phyloP scores from a whole-genome alignment of 1,284 basidiomycete species.

The Ustilago trichophora region DNA sequence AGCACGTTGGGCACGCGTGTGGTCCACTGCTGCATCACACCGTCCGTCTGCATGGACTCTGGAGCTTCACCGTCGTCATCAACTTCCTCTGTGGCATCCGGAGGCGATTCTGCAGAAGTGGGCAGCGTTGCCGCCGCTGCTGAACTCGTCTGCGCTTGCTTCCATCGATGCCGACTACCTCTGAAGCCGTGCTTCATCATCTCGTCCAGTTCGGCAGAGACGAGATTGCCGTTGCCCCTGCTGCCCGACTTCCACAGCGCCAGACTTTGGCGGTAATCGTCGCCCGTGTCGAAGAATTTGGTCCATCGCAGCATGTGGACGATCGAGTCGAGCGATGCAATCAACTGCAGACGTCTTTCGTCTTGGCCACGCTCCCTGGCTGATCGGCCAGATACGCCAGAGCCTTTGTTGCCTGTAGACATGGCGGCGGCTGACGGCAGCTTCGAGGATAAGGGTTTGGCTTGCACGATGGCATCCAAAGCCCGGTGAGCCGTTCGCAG shows the following conservation, averaged over 20 bases:
- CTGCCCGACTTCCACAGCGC: constrained; percentile 27
- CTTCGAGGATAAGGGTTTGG: not conserved
- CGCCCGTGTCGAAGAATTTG: constrained; percentile 30
- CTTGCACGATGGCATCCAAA: constrained; percentile 8
- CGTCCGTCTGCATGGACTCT: not conserved
- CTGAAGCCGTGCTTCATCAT: constrained; percentile 9
- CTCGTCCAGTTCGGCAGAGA: constrained; percentile 24
- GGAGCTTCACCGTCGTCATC: no score
- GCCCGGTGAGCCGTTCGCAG: constrained; percentile 15
- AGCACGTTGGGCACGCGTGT: constrained; percentile 22
- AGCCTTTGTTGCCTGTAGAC: no score
- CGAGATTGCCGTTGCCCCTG: constrained; percentile 9
- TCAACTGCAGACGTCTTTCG: constrained; percentile 11
- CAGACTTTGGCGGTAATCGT: constrained; percentile 17
- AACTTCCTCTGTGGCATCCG: not conserved
- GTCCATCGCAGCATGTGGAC: constrained; percentile 37
- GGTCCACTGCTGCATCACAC: not conserved
- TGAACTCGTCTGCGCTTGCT: not conserved
- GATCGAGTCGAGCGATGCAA: constrained; percentile 19
- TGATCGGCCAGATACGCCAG: not conserved
- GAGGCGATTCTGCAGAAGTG: not conserved
- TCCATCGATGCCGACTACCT: not conserved
- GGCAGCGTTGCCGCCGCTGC: constrained; percentile 11
- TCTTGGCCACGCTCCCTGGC: constrained; percentile 4
- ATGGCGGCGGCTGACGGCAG: no score